Evolutionary conservation across 768 basidiomycete genomes (phyloP).

Genomic region (Mycena belliarum): DNA sequence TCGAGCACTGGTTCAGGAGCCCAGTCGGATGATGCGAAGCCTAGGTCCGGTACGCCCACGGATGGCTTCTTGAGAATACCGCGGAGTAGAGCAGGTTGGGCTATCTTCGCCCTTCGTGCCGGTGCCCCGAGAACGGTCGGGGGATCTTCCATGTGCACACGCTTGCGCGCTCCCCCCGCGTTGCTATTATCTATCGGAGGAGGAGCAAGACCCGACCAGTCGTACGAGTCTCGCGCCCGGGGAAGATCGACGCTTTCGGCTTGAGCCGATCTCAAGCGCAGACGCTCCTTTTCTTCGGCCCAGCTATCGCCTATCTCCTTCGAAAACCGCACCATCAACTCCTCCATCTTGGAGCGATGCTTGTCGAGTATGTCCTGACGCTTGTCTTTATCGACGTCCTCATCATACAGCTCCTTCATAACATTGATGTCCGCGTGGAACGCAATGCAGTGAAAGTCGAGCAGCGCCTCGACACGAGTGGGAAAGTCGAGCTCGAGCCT

Average conservation of each 20-base stretch:
- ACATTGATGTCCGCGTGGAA: constrained; percentile 20
- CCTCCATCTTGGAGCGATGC: constrained; percentile 16
- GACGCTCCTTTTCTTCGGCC: constrained; percentile 1
- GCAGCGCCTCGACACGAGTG: constrained; percentile 14
- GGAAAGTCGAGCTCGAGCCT: constrained; percentile 13
- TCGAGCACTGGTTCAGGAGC: not conserved
- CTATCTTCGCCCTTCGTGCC: not conserved
- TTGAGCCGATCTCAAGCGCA: not conserved
- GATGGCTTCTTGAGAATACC: constrained; percentile 7
- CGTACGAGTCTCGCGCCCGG: too few relatives aligned
- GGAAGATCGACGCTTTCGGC: not conserved
- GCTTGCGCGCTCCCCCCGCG: not conserved
- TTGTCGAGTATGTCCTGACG: not conserved
- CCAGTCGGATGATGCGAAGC: not conserved
- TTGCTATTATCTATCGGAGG: not conserved
- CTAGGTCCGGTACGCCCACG: not conserved
- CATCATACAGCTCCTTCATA: constrained; percentile 18
- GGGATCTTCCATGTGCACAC: constrained; percentile 2
- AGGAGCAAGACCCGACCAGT: not conserved
- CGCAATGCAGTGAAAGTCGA: constrained; percentile 20
- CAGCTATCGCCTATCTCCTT: constrained; percentile 1
- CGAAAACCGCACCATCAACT: not conserved
- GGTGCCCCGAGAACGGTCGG: not conserved
- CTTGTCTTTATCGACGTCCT: constrained; percentile 1
- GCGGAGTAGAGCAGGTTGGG: not conserved